Conservation (phyloP, 78 protist genomes). For the Dictyostelium brefeldianum region DNA sequence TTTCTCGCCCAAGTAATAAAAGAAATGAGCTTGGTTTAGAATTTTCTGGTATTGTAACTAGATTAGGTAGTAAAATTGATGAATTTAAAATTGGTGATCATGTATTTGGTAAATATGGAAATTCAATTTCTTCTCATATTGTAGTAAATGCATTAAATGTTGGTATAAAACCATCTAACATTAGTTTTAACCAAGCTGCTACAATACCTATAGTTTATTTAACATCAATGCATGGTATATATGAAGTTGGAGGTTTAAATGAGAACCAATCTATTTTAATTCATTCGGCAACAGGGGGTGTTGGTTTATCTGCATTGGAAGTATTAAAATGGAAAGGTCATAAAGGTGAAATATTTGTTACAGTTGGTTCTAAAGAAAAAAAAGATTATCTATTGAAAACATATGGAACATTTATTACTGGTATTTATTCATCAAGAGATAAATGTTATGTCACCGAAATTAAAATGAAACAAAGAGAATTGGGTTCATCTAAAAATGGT, state of each 20-base stretch:
- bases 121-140: background rate
- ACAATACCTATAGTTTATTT: background rate
- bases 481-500: background rate
- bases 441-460: background rate
- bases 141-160: background rate
- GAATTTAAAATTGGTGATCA: constrained; percentile 24
- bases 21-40: background rate
- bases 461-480: too few relatives aligned
- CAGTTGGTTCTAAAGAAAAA: background rate
- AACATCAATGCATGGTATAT: background rate
- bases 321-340: background rate
- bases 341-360: too few relatives aligned
- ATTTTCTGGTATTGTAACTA: background rate
- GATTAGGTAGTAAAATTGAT: background rate
- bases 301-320: background rate
- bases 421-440: too few relatives aligned
- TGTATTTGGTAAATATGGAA: constrained; percentile 11
- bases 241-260: background rate
- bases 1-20: background rate
- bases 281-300: background rate
- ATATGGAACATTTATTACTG: background rate
- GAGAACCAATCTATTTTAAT: background rate
- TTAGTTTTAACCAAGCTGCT: background rate
- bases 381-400: background rate
- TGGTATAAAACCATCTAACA: background rate